Percentiles rank a stretch among this genome's conserved stretches.
Conservation (phyloP, 2,329 filamentous ascomycete species). For the Aureobasidium pullulans region DNA sequence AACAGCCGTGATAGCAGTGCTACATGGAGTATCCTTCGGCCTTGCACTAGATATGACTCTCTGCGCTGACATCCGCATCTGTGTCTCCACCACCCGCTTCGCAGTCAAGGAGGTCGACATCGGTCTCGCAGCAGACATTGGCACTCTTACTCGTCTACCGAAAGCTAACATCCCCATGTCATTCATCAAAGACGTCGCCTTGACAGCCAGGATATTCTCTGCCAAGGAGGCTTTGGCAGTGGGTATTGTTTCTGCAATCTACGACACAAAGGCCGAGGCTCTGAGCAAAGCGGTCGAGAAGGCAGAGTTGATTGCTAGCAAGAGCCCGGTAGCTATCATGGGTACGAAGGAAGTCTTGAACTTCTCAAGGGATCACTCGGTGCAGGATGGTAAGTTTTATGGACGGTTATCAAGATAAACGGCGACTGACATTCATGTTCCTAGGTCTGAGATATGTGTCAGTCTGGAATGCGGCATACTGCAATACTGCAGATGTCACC, state of each 20-base stretch:
- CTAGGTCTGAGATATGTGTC: slow-evolving; percentile 70
- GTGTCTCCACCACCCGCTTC: slow-evolving; percentile 49
- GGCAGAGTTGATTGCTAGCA: slow-evolving; percentile 60
- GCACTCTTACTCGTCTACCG: slow-evolving; percentile 65
- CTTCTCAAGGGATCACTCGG: slow-evolving; percentile 67
- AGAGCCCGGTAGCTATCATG: slow-evolving; percentile 82
- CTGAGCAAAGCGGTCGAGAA: slow-evolving; percentile 56
- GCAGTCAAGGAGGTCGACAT: slow-evolving; percentile 79
- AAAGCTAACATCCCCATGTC: slow-evolving; percentile 63
- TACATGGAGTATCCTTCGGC: slow-evolving; percentile 73
- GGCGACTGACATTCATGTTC: background rate
- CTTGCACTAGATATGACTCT: slow-evolving; percentile 64
- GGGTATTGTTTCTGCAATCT: slow-evolving; percentile 63
- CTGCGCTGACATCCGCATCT: slow-evolving; percentile 64
- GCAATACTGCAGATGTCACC: slow-evolving; percentile 74
- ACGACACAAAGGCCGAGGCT: slow-evolving; percentile 52
- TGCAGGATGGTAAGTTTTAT: slow-evolving; percentile 61
- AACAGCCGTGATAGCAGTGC: slow-evolving; percentile 62
- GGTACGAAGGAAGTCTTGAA: slow-evolving; percentile 84
- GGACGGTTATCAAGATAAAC: background rate
- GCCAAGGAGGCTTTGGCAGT: slow-evolving; percentile 61
- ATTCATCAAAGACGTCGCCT: slow-evolving; percentile 73
- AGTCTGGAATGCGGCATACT: slow-evolving; percentile 76
- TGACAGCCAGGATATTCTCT: slow-evolving; percentile 63
- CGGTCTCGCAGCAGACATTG: slow-evolving; percentile 71